Percentiles rank a stretch among this genome's conserved stretches.
phyloP scores from a whole-genome alignment of 129 eudicot species.

The Pittosporum tobira region DNA sequence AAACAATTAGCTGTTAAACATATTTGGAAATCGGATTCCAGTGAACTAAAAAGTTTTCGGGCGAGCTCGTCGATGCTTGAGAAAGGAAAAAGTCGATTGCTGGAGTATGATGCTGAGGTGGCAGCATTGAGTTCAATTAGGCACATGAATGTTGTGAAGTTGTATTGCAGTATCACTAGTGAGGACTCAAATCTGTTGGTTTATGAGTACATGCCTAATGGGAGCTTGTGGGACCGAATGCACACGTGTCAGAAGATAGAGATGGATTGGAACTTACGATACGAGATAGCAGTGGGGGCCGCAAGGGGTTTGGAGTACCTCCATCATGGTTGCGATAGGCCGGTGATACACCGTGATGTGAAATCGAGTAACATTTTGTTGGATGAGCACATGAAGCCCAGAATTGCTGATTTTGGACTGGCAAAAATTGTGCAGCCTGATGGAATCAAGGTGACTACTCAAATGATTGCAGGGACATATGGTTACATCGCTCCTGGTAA shows the following conservation, averaged over 20 bases:
- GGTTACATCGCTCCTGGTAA: conserved; percentile 76
- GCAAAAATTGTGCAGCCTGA: conserved; percentile 43
- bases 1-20: conserved; percentile 54
- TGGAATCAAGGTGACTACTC: conserved; percentile 30
- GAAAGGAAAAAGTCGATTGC: conserved; percentile 26
- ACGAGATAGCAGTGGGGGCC: conserved; percentile 48
- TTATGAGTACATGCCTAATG: conserved; percentile 60
- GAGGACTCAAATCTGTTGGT: conserved; percentile 59
- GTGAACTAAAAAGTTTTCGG: conserved; percentile 25
- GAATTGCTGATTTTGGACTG: conserved; percentile 57
- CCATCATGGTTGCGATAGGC: conserved; percentile 60
- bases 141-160: conserved; percentile 59
- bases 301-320: conserved; percentile 60
- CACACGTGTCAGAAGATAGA: conserved; percentile 32
- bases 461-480: conserved; percentile 49
- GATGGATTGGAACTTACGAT: conserved; percentile 56
- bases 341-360: conserved; percentile 58
- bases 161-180: conserved; percentile 54
- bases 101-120: conserved; percentile 66
- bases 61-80: conserved; percentile 36
- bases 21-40: conserved; percentile 42
- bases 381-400: conserved; percentile 63
- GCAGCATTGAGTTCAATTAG: conserved; percentile 50
- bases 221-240: conserved; percentile 65
- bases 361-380: conserved; percentile 60